Evolutionary conservation across 2,329 filamentous ascomycete genomes (phyloP), one percentile per base, ranked within the genome.

Genomic region (Ceratocystis alfenasii): DNA sequence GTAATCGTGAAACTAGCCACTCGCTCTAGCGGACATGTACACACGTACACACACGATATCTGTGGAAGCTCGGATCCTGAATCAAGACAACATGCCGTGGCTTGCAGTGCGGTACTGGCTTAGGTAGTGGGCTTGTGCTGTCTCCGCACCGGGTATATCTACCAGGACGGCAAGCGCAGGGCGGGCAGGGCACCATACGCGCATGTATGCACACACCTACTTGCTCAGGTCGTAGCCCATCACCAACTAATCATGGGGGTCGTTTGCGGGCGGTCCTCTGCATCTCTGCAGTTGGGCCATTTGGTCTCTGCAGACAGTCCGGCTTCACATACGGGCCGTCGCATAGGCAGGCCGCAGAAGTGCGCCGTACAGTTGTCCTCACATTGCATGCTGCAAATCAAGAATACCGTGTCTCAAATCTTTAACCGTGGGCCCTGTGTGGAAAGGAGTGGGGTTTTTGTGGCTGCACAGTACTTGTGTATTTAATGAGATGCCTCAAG

Each of bases 301-400:
- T 57, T 28, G 2, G 53, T 5, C 53, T 57, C 12, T 33, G 28
- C 53, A 33, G 53, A n/a, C 28, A 59, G 17, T 8, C 50, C 25
- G 28, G 15, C 53, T 30, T 30, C 53, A 33, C n/a, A 59, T 30
- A n/a, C 53, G 28, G 53, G 10, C 53, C 53, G 53, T 12, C 7
- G 25, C 53, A 33, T 59, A n/a, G 53, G 28, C 28, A 30, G 53
- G 53, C 25, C 53, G 53, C 53, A 59, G 25, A 33, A 12, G 15
- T n/a, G 17, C 12, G 53, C 25, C 53, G n/a, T 59, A 30, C 53
- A 59, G 53, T 59, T 59, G 53, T 59, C 53, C 28, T 30, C 28
- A 59, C 53, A 59, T 59, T 59, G 53, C 25, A 59, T 59, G 28
- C 53, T 59, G 25, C 53, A 36, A 7, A 20, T 25, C 25, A 59